These are phyloP conservation scores for Amanita fuliginea DNA, from an alignment of 768 basidiomycete genomes.

Conservation along the genomic window DNA sequence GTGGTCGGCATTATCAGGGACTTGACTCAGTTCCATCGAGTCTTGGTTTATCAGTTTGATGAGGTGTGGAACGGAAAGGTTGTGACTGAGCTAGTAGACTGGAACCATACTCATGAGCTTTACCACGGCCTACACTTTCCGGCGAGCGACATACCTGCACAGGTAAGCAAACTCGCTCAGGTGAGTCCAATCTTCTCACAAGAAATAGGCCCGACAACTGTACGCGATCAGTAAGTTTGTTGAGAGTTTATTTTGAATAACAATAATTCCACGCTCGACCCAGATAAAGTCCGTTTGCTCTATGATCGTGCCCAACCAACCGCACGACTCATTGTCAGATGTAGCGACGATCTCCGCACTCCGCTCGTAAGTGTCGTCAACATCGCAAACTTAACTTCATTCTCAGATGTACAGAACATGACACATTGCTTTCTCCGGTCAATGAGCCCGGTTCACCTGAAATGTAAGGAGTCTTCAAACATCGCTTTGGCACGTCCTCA, in stretches of 20 bases:
- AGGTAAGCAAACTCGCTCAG: slow-evolving; percentile 25
- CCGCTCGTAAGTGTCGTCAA: slow-evolving; percentile 40
- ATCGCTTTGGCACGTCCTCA: background rate
- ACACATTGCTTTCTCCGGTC: slow-evolving; percentile 78
- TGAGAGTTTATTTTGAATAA: background rate
- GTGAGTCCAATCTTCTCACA: background rate
- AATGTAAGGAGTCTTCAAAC: slow-evolving; percentile 36
- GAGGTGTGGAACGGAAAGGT: slow-evolving; percentile 72
- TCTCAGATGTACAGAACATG: slow-evolving; percentile 45
- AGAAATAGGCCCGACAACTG: slow-evolving; percentile 46
- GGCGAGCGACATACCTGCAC: slow-evolving; percentile 56
- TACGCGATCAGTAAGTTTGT: slow-evolving; percentile 49
- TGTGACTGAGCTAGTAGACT: slow-evolving; percentile 73
- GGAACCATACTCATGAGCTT: slow-evolving; percentile 61
- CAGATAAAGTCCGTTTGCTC: slow-evolving; percentile 67
- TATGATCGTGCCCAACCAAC: slow-evolving; percentile 68
- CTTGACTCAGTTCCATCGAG: slow-evolving; percentile 72
- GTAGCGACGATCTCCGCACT: slow-evolving; percentile 48
- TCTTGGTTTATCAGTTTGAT: slow-evolving; percentile 77
- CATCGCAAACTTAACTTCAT: background rate
- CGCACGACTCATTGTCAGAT: slow-evolving; percentile 59
- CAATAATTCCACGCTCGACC: background rate
- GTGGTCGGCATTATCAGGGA: slow-evolving; percentile 66
- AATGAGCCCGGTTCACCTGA: slow-evolving; percentile 79
- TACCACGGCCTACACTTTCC: slow-evolving; percentile 68